Conservation (phyloP, 2,329 filamentous ascomycete genomes). For the Mycosphaerella sp. region DNA sequence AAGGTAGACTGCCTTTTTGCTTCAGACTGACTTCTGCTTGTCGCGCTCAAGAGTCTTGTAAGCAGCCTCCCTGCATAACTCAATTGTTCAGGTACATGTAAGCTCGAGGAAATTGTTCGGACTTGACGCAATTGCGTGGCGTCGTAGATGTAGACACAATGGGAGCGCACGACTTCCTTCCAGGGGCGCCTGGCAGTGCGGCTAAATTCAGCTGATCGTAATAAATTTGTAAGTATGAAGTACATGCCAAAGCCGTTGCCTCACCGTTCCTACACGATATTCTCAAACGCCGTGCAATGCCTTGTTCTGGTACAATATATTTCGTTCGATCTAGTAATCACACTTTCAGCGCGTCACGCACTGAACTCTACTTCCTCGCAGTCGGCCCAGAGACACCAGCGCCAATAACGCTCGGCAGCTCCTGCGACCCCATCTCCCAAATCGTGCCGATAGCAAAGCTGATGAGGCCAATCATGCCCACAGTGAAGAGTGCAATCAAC, state of each 20-base stretch:
- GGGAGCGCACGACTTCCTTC: no score
- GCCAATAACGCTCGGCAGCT: slow-evolving; percentile 90
- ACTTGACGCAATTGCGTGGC: no score
- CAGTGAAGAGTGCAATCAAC: slow-evolving; percentile 69
- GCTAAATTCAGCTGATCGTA: neutral
- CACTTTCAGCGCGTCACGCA: neutral
- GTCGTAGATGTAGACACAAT: no score
- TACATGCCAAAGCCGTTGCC: slow-evolving; percentile 1
- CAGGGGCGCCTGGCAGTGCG: neutral
- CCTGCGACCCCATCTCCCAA: slow-evolving; percentile 76
- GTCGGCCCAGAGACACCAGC: slow-evolving; percentile 76
- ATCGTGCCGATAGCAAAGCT: slow-evolving; percentile 69
- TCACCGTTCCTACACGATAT: neutral
- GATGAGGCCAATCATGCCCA: slow-evolving; percentile 63
- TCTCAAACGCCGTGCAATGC: slow-evolving; percentile 1
- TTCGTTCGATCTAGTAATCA: neutral
- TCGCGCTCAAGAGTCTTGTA: no score
- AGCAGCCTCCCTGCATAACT: no score
- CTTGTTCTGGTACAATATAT: slow-evolving; percentile 5
- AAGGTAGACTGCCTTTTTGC: no score
- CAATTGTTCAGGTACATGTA: no score
- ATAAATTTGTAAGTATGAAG: slow-evolving; percentile 4
- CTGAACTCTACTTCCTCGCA: slow-evolving; percentile 41
- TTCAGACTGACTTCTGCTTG: no score
- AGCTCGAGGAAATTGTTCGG: no score